Percentiles rank a stretch among this genome's conserved stretches.
These are phyloP conservation scores for Cladophialophora carrionii DNA, from an alignment of 2,329 filamentous ascomycete species.

Conservation along the genomic window DNA sequence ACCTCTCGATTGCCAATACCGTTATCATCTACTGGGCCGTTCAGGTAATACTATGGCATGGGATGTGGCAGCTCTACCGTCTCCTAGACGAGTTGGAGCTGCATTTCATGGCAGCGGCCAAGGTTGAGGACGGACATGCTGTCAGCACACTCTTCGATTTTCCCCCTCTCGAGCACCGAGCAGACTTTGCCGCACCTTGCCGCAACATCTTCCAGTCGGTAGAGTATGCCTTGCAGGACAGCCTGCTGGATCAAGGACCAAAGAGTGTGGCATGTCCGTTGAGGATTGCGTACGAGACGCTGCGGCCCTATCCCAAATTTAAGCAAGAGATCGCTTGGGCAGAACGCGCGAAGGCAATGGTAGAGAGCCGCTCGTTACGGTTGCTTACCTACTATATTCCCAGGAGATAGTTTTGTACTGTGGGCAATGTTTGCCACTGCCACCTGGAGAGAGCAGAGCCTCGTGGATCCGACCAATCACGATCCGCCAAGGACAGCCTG, in stretches of 20 bases:
- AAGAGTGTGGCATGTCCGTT: slow-evolving; percentile 37
- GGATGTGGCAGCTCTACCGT: slow-evolving; percentile 42
- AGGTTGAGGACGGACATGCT: slow-evolving; percentile 3
- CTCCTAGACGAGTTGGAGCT: slow-evolving; percentile 35
- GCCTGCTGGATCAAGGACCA: slow-evolving; percentile 32
- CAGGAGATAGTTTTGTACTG: slow-evolving; percentile 3
- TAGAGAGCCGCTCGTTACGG: slow-evolving; percentile 25
- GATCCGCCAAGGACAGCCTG: slow-evolving; percentile 29
- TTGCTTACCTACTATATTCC: slow-evolving; percentile 23
- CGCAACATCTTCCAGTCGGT: slow-evolving; percentile 45
- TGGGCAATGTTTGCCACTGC: not conserved
- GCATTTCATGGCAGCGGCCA: slow-evolving; percentile 5
- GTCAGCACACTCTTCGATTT: slow-evolving; percentile 31
- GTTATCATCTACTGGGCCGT: slow-evolving; percentile 45
- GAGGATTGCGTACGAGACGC: slow-evolving; percentile 38
- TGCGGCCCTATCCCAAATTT: slow-evolving; percentile 22
- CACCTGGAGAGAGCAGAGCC: not conserved
- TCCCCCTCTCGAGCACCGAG: slow-evolving; percentile 39
- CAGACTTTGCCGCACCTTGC: slow-evolving; percentile 39
- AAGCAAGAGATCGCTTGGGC: slow-evolving; percentile 27
- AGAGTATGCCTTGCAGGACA: slow-evolving; percentile 42
- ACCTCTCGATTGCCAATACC: slow-evolving; percentile 39
- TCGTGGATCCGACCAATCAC: slow-evolving; percentile 18
- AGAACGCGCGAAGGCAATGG: slow-evolving; percentile 20
- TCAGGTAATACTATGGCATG: slow-evolving; percentile 43